phyloP scores from a whole-genome alignment of 2,329 filamentous ascomycete species.

The Sclerotinia nivalis region DNA sequence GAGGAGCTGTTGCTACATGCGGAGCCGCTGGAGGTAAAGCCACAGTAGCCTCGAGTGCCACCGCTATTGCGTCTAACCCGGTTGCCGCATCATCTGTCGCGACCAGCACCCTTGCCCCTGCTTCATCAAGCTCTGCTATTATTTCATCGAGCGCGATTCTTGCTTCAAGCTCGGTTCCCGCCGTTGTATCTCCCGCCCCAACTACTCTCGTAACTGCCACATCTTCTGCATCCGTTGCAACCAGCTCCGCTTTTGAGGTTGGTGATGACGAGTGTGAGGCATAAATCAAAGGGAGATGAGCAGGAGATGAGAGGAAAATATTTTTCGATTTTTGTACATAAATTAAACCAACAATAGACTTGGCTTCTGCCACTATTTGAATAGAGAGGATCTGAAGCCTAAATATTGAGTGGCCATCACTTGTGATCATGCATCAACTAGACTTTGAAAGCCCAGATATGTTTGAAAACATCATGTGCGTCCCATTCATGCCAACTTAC shows the following conservation, averaged over 20 bases:
- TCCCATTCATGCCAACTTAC: background rate
- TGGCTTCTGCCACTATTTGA: background rate
- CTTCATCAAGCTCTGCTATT: background rate
- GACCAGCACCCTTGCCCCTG: background rate
- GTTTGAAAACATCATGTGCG: background rate
- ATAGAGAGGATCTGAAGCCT: background rate
- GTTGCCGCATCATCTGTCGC: background rate
- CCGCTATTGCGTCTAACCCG: background rate
- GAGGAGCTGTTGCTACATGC: conserved; percentile 31
- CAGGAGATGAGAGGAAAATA: background rate
- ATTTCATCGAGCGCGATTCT: background rate
- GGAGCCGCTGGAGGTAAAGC: background rate
- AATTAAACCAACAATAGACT: conserved; percentile 1
- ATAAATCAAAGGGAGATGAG: background rate
- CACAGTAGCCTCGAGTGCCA: background rate
- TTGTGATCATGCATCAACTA: background rate
- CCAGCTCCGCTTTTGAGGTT: background rate
- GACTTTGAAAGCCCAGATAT: background rate
- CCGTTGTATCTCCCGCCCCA: background rate
- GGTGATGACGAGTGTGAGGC: conserved; percentile 18
- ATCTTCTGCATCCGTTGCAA: background rate
- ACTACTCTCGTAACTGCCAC: conserved; percentile 8
- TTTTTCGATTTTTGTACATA: conserved; percentile 19
- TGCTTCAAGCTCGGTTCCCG: background rate
- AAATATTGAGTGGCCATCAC: background rate